These are phyloP conservation scores for Fusarium keratoplasticum DNA, from an alignment of 2,329 filamentous ascomycete species.

Conservation along the genomic window DNA sequence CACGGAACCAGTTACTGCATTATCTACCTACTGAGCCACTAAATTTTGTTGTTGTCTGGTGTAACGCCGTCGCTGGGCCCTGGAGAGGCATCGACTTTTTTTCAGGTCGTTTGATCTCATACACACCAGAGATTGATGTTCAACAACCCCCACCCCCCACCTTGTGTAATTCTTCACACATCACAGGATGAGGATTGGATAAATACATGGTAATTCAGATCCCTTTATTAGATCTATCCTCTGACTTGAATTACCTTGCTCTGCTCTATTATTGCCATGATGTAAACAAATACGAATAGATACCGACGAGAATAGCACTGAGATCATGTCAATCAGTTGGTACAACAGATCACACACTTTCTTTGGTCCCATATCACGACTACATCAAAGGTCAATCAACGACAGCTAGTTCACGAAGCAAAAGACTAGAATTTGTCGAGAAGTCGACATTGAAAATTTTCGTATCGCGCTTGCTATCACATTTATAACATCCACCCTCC, in stretches of 20 bases:
- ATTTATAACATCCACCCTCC: slow-evolving; percentile 18
- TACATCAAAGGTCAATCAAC: background rate
- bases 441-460: slow-evolving; percentile 29
- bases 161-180: background rate
- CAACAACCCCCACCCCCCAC: background rate
- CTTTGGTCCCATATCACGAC: background rate
- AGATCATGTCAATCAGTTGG: background rate
- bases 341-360: background rate
- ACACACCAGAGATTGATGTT: background rate
- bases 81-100: background rate
- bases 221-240: background rate
- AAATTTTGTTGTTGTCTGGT: background rate
- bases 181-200: background rate
- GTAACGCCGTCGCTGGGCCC: background rate
- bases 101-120: background rate
- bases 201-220: background rate
- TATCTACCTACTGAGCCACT: background rate
- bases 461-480: slow-evolving; percentile 24
- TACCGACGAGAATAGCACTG: background rate
- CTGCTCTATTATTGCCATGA: background rate
- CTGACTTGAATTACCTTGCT: background rate
- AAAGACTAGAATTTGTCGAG: background rate
- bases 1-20: background rate
- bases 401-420: background rate
- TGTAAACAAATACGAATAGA: background rate